Evolutionary conservation across 768 basidiomycete species (phyloP).

Genomic region (Fomitopsis pulvina): DNA sequence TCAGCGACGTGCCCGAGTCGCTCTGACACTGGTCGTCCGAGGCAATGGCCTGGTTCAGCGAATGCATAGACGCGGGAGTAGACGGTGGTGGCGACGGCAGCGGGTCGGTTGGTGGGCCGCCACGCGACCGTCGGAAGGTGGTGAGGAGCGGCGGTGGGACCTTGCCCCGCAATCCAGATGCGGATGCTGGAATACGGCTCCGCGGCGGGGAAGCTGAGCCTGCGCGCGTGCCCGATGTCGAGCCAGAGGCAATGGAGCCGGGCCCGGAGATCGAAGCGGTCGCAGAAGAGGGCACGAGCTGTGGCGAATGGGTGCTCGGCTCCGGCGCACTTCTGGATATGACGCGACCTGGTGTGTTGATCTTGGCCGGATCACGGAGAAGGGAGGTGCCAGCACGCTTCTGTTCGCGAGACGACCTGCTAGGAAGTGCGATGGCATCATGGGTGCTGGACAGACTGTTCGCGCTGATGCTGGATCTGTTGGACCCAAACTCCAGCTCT

Average conservation of each 20-base stretch:
- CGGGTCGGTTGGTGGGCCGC: slow-evolving; percentile 14
- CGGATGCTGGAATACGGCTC: slow-evolving; percentile 6
- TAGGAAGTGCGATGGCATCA: not conserved
- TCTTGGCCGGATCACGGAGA: slow-evolving; percentile 3
- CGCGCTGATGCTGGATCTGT: not conserved
- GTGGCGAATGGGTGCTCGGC: not conserved
- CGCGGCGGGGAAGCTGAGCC: slow-evolving; percentile 4
- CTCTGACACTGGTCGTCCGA: not conserved
- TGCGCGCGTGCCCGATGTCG: not conserved
- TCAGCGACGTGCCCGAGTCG: not conserved
- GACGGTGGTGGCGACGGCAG: slow-evolving; percentile 9
- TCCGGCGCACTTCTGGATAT: not conserved
- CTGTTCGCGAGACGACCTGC: not conserved
- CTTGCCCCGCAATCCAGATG: slow-evolving; percentile 1
- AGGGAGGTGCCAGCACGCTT: not conserved
- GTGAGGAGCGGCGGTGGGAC: slow-evolving; percentile 11
- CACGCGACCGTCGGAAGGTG: slow-evolving; percentile 8
- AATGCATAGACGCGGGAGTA: not conserved
- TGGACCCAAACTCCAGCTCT: not conserved
- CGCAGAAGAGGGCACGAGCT: not conserved
- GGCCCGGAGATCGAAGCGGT: not conserved
- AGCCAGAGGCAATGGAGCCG: not conserved
- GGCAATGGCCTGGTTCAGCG: not conserved
- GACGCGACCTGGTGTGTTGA: too few species aligned
- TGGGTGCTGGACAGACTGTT: not conserved